These are phyloP conservation scores for Scopulariopsis brevicaulis DNA, from an alignment of 2,329 filamentous ascomycete genomes.

Conservation along the genomic window DNA sequence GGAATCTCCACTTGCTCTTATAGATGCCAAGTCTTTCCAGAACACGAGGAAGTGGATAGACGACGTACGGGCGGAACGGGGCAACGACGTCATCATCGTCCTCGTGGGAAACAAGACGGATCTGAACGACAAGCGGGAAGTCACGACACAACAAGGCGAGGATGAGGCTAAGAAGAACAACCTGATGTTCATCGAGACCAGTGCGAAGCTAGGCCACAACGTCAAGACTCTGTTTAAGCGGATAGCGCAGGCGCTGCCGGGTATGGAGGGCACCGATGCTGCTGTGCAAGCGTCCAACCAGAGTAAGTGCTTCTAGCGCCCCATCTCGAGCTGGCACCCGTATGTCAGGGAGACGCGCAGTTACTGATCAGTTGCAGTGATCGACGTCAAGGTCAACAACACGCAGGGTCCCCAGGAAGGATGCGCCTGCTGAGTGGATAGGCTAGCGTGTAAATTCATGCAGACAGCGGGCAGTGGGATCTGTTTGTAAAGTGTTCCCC, in stretches of 20 bases:
- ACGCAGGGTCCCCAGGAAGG: conserved; percentile 60
- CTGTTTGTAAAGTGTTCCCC: background rate
- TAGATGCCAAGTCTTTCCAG: conserved; percentile 89
- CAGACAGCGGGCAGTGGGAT: background rate
- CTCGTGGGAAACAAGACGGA: conserved; percentile 99
- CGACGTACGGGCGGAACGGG: conserved; percentile 89
- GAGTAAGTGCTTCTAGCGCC: conserved; percentile 46
- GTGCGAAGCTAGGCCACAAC: conserved; percentile 94
- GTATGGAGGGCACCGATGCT: conserved; percentile 87
- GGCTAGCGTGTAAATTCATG: background rate
- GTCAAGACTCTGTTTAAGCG: conserved; percentile 95
- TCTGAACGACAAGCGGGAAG: conserved; percentile 94
- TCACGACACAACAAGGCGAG: conserved; percentile 91
- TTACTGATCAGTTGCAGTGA: conserved; percentile 48
- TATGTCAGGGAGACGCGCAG: background rate
- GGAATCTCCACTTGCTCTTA: background rate
- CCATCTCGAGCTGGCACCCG: background rate
- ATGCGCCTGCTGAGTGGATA: conserved; percentile 46
- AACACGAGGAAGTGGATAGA: conserved; percentile 99
- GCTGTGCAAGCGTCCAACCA: conserved; percentile 62
- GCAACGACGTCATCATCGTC: conserved; percentile 98
- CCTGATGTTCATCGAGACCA: conserved; percentile 98
- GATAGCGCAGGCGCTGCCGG: conserved; percentile 94
- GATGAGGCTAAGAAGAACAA: conserved; percentile 98
- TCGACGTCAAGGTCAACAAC: conserved; percentile 80